These are phyloP conservation scores for Phytophthora capsici DNA, from an alignment of 352 stramenopile genomes.

Conservation along the genomic window DNA sequence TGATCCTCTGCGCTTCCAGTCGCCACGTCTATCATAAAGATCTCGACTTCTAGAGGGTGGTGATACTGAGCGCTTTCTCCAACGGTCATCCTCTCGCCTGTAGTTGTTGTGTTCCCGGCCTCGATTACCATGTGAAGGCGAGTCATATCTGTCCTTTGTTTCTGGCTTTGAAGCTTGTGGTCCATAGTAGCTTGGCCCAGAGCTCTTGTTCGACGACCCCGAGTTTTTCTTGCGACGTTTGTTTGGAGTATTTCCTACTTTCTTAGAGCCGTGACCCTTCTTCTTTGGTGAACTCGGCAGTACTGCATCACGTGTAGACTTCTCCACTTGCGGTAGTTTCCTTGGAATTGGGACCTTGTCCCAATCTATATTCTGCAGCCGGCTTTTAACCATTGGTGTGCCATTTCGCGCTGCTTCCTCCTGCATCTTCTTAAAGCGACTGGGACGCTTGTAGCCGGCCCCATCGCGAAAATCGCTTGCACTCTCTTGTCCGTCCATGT, in stretches of 20 bases:
- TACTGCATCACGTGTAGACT: not conserved
- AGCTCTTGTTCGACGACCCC: conserved; percentile 20
- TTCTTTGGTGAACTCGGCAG: conserved; percentile 1
- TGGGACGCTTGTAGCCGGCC: conserved; percentile 58
- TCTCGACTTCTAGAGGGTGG: conserved; percentile 22
- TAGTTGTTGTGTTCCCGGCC: conserved; percentile 20
- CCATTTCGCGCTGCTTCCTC: conserved; percentile 49
- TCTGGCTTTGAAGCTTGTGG: conserved; percentile 25
- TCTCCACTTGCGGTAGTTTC: conserved; percentile 25
- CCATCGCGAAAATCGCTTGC: conserved; percentile 37
- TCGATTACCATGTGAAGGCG: conserved; percentile 15
- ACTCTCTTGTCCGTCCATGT: conserved; percentile 51
- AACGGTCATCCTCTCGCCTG: conserved; percentile 27
- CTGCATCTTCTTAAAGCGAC: conserved; percentile 59
- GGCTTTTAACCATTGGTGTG: conserved; percentile 45
- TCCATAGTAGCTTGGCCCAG: conserved; percentile 44
- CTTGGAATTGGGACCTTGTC: conserved; percentile 64
- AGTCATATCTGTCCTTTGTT: conserved; percentile 27
- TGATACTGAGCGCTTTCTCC: conserved; percentile 29
- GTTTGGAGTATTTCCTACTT: conserved; percentile 21
- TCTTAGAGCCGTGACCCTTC: conserved; percentile 13
- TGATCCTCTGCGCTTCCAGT: conserved; percentile 33
- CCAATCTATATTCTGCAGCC: conserved; percentile 46
- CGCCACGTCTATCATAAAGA: conserved; percentile 22
- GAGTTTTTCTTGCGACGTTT: conserved; percentile 32